Evolutionary conservation across 1,284 basidiomycete species (phyloP).

Genomic region (Tetrapyrgos nigripes): DNA sequence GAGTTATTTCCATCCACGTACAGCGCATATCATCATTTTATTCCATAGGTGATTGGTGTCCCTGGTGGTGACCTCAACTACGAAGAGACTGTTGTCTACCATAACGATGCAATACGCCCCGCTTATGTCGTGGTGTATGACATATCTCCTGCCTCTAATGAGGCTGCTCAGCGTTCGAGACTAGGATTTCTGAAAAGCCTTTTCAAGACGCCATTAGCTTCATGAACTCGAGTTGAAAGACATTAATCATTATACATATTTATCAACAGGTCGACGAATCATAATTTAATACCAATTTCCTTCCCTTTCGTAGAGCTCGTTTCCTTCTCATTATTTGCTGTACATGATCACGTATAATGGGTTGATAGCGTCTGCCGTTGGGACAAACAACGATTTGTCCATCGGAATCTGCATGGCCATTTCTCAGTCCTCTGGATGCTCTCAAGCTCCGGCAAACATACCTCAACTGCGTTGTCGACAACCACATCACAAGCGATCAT

Average conservation of each 20-base stretch:
- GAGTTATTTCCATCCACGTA: constrained; percentile 20
- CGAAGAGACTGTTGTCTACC: constrained; percentile 65
- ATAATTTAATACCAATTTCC: constrained; percentile 14
- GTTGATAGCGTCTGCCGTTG: constrained; percentile 50
- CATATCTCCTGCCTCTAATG: neutral
- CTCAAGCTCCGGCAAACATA: constrained; percentile 7
- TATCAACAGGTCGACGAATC: neutral
- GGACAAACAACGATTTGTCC: constrained; percentile 51
- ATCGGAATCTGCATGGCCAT: constrained; percentile 33
- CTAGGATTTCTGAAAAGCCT: constrained; percentile 13
- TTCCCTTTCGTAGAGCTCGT: neutral
- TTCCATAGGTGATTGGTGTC: constrained; percentile 49
- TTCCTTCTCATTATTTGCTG: constrained; percentile 15
- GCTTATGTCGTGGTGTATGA: constrained; percentile 62
- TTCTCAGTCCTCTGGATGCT: constrained; percentile 1
- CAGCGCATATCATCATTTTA: neutral
- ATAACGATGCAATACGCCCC: constrained; percentile 63
- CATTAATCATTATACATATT: neutral
- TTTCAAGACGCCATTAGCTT: constrained; percentile 45
- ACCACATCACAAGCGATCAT: constrained; percentile 63
- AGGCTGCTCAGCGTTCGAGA: neutral
- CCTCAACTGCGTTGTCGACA: constrained; percentile 41
- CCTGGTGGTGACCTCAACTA: constrained; percentile 64
- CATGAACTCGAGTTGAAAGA: constrained; percentile 23
- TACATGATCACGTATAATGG: constrained; percentile 58